Evolutionary conservation across 306 rosid genomes (phyloP).

Genomic region (Senna siamea): DNA sequence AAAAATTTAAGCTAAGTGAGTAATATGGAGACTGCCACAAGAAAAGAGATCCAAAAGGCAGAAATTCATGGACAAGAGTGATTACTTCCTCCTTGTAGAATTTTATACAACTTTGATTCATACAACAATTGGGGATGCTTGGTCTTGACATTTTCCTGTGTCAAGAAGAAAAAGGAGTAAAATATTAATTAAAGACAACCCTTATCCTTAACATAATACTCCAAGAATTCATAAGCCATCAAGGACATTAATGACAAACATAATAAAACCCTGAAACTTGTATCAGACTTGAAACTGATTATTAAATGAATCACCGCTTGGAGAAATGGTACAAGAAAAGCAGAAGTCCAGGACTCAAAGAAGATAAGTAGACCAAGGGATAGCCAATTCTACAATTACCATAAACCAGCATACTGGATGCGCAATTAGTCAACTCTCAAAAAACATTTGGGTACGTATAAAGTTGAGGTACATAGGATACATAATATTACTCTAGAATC

Average conservation of each 20-base stretch:
- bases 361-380: background rate
- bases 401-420: background rate
- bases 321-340: conserved; percentile 3
- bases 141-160: conserved; percentile 89
- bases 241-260: conserved; percentile 1
- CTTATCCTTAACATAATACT: conserved; percentile 23
- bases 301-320: background rate
- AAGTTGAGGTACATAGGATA: background rate
- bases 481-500: background rate
- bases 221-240: conserved; percentile 34
- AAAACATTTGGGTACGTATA: too few relatives aligned
- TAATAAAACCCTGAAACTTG: background rate
- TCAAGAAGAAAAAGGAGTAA: conserved; percentile 34
- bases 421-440: background rate
- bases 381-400: background rate
- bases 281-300: background rate
- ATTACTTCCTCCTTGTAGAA: conserved; percentile 98
- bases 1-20: conserved; percentile 29
- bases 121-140: conserved; percentile 94
- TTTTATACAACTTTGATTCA: conserved; percentile 88
- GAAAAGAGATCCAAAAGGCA: conserved; percentile 16
- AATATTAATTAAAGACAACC: conserved; percentile 29
- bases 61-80: conserved; percentile 40
- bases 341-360: conserved; percentile 4
- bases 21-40: conserved; percentile 33